phyloP scores from a whole-genome alignment of 164 flowering plant species.

The Platanus orientalis region DNA sequence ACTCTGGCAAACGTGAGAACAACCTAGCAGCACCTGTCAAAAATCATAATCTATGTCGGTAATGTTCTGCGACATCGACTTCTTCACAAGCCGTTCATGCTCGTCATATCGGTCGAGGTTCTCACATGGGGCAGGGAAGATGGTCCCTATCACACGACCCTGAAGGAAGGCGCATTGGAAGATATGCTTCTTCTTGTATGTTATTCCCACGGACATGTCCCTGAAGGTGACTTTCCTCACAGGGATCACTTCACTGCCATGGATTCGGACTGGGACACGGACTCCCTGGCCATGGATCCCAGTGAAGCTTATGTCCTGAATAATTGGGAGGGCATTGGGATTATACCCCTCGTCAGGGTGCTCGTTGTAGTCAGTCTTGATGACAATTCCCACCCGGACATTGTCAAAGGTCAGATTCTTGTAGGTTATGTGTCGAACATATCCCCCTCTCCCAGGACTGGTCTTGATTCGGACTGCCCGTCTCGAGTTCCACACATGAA shows the following conservation, averaged over 20 bases:
- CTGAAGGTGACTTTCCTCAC: conserved; percentile 69
- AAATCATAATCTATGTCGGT: conserved; percentile 83
- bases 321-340: conserved; percentile 60
- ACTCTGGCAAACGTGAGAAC: not conserved
- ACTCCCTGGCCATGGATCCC: conserved; percentile 85
- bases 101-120: conserved; percentile 84
- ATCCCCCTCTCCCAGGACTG: conserved; percentile 84
- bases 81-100: conserved; percentile 47
- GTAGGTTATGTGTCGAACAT: conserved; percentile 65
- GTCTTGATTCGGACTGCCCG: conserved; percentile 93
- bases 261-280: conserved; percentile 89
- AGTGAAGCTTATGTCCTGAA: conserved; percentile 58
- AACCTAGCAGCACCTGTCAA: conserved; percentile 21
- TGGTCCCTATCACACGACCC: conserved; percentile 74
- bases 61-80: conserved; percentile 51
- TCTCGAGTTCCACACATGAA: conserved; percentile 72
- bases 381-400: conserved; percentile 83
- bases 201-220: conserved; percentile 83
- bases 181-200: conserved; percentile 89
- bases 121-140: conserved; percentile 86
- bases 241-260: conserved; percentile 83
- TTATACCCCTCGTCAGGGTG: conserved; percentile 82
- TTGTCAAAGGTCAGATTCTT: conserved; percentile 68
- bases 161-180: conserved; percentile 88
- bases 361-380: conserved; percentile 92